These are phyloP conservation scores for Ilyonectria robusta DNA, from an alignment of 2,329 filamentous ascomycete genomes.

Conservation along the genomic window DNA sequence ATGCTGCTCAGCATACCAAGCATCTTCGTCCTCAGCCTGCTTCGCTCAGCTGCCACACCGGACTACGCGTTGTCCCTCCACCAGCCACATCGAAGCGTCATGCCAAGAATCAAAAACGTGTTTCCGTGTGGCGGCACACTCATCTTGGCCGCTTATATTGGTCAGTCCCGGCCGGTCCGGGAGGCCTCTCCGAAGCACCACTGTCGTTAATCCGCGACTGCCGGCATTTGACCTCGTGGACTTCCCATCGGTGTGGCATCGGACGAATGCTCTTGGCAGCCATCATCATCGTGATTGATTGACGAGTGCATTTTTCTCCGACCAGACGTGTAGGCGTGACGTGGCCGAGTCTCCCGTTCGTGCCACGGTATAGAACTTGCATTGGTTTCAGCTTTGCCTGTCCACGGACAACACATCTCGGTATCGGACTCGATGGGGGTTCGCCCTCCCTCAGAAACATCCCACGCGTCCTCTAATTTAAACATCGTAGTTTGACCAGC, in stretches of 20 bases:
- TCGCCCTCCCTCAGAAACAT: not conserved
- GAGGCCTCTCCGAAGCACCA: constrained; percentile 2
- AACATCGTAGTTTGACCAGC: not conserved
- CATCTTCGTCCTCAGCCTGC: no score
- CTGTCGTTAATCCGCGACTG: not conserved
- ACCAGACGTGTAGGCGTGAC: not conserved
- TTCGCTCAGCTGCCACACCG: not conserved
- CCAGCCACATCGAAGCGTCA: not conserved
- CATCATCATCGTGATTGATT: not conserved
- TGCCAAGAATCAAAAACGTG: not conserved
- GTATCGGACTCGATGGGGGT: not conserved
- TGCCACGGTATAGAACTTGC: not conserved
- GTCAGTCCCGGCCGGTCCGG: not conserved
- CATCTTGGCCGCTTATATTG: not conserved
- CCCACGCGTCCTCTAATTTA: not conserved
- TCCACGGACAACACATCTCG: not conserved
- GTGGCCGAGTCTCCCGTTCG: not conserved
- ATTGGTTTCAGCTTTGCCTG: constrained; percentile 6
- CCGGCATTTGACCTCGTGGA: not conserved
- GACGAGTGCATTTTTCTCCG: not conserved
- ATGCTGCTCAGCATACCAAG: no score
- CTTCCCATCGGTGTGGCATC: not conserved
- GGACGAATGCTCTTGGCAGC: not conserved
- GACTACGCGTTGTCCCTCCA: not conserved
- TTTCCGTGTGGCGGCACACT: not conserved